A percentile compares a stretch with the other conserved stretches of the same genome.
These are phyloP conservation scores for Apophysomyces ossiformis DNA, from an alignment of 371 early-diverging fungal species.

Conservation along the genomic window DNA sequence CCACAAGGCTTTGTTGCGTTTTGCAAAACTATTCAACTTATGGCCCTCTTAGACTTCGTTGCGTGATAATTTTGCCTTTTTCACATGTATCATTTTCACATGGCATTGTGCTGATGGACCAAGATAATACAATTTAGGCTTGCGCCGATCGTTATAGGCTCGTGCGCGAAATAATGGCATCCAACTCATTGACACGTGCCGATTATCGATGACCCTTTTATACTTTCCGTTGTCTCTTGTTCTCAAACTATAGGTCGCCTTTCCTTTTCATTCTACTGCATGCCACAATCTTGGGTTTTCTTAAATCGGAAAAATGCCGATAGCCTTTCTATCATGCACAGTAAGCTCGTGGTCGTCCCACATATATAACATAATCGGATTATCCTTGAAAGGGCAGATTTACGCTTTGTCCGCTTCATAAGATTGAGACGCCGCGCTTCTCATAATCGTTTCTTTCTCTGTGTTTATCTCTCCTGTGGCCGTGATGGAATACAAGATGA, in stretches of 20 bases:
- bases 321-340: not conserved
- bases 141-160: constrained; percentile 7
- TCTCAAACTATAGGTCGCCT: no score
- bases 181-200: not conserved
- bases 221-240: not conserved
- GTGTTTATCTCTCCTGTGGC: no score
- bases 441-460: no score
- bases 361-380: not conserved
- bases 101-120: not conserved
- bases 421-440: no score
- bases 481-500: no score
- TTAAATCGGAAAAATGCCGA: constrained; percentile 10
- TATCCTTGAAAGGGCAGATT: not conserved
- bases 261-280: not conserved
- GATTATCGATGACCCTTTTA: not conserved
- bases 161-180: not conserved
- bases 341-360: not conserved
- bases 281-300: not conserved
- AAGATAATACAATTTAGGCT: constrained; percentile 3
- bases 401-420: no score
- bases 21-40: no score
- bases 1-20: no score
- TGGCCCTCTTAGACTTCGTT: not conserved
- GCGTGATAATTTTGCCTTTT: constrained; percentile 4
- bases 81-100: constrained; percentile 9